Percentiles rank a stretch among this genome's conserved stretches.
Evolutionary conservation across 2,329 filamentous ascomycete genomes (phyloP).

Genomic region (Ceratocystis destructans): DNA sequence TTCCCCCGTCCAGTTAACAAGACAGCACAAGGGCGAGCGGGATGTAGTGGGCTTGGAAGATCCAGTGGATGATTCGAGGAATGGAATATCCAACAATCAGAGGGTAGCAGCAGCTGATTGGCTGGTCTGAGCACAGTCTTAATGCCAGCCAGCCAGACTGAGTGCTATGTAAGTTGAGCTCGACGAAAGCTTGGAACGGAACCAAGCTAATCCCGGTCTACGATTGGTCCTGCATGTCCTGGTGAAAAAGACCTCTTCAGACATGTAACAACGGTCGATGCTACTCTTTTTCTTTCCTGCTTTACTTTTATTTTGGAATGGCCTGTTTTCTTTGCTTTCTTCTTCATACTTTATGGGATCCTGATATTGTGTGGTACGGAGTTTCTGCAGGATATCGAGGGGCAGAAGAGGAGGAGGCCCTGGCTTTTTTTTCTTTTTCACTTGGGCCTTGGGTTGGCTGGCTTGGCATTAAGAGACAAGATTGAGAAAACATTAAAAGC

Average conservation of each 20-base stretch:
- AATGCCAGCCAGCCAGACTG: too few species aligned
- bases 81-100: too few species aligned
- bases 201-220: background rate
- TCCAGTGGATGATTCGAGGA: background rate
- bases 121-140: too few species aligned
- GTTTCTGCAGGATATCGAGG: background rate
- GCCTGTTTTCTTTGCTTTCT: background rate
- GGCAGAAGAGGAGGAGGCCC: background rate
- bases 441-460: background rate
- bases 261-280: background rate
- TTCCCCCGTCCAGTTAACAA: background rate
- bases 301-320: background rate
- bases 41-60: background rate
- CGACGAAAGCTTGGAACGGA: too few species aligned
- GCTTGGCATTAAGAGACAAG: background rate
- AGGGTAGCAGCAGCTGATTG: too few species aligned
- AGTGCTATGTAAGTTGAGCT: too few species aligned
- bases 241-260: background rate
- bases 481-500: background rate
- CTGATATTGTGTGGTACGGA: background rate
- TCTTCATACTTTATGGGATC: background rate
- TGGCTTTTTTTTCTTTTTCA: too few species aligned
- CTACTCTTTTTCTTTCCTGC: background rate
- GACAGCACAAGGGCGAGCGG: background rate
- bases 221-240: background rate